Evolutionary conservation across 331 rosid species (phyloP).

Genomic region (Malus hybrid): DNA sequence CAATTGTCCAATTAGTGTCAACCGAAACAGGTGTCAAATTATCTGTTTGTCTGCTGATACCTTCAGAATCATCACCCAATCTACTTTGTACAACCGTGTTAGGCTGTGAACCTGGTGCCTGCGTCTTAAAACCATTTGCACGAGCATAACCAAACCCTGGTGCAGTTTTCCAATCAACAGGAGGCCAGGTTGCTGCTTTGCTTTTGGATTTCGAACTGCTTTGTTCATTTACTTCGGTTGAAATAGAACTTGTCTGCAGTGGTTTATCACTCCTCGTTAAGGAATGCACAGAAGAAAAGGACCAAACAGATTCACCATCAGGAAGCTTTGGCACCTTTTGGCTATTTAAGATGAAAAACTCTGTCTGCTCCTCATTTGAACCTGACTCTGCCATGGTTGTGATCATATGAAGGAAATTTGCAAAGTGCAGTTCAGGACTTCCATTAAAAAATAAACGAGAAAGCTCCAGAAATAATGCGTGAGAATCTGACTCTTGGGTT

Average conservation of each 20-base stretch:
- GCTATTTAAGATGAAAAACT: slow-evolving; percentile 57
- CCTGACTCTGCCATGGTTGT: slow-evolving; percentile 70
- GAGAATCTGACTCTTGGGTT: slow-evolving; percentile 54
- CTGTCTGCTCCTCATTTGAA: slow-evolving; percentile 58
- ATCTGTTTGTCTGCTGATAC: slow-evolving; percentile 12
- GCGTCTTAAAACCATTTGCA: slow-evolving; percentile 54
- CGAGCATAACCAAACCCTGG: slow-evolving; percentile 70
- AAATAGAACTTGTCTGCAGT: slow-evolving; percentile 17
- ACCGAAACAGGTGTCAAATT: slow-evolving; percentile 34
- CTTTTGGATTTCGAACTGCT: slow-evolving; percentile 29
- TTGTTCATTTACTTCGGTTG: slow-evolving; percentile 25
- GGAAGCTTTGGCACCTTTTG: slow-evolving; percentile 67
- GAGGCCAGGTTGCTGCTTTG: slow-evolving; percentile 62
- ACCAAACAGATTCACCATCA: slow-evolving; percentile 70
- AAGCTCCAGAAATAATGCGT: slow-evolving; percentile 78
- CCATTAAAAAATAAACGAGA: slow-evolving; percentile 62
- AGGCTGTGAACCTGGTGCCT: slow-evolving; percentile 28
- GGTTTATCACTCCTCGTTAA: slow-evolving; percentile 19
- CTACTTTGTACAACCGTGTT: slow-evolving; percentile 14
- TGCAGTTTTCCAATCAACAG: slow-evolving; percentile 83
- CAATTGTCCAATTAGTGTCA: slow-evolving; percentile 38
- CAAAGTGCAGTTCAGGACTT: slow-evolving; percentile 50
- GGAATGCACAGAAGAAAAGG: slow-evolving; percentile 29
- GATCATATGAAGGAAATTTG: slow-evolving; percentile 89
- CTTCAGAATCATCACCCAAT: slow-evolving; percentile 29